phyloP scores from a whole-genome alignment of 805 yeast genomes.

The Hanseniaspora jakobsenii region DNA sequence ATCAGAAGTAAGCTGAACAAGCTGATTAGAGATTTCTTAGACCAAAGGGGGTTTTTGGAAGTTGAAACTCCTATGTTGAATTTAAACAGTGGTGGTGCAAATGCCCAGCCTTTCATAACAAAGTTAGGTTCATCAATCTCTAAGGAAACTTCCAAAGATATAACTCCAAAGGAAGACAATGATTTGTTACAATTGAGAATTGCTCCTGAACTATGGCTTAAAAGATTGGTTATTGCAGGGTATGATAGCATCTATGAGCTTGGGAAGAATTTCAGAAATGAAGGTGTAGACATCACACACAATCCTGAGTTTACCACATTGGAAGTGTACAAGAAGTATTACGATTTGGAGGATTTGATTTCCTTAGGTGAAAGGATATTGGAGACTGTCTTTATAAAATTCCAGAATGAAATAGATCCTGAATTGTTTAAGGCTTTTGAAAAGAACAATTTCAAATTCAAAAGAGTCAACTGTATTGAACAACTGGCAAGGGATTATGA shows the following conservation, averaged over 20 bases:
- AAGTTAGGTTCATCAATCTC: too few species aligned
- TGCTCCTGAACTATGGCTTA: constrained; percentile 93
- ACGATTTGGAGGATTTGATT: constrained; percentile 56
- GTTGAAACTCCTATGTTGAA: constrained; percentile 83
- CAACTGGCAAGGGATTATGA: constrained; percentile 22
- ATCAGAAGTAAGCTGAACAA: constrained; percentile 33
- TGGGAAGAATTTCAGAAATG: constrained; percentile 78
- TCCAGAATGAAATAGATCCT: constrained; percentile 19
- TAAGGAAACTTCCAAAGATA: constrained; percentile 26
- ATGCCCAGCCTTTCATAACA: constrained; percentile 77
- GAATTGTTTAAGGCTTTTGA: constrained; percentile 17
- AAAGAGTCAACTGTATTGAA: constrained; percentile 26
- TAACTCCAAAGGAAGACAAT: constrained; percentile 20
- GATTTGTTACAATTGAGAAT: constrained; percentile 53
- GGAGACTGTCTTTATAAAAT: constrained; percentile 28
- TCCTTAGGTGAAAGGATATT: constrained; percentile 49
- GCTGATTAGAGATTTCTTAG: constrained; percentile 47
- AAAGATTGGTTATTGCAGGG: constrained; percentile 70
- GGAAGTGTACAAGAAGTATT: constrained; percentile 73
- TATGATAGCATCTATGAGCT: constrained; percentile 78
- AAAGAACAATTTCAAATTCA: constrained; percentile 22
- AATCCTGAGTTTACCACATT: constrained; percentile 89
- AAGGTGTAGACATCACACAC: constrained; percentile 84
- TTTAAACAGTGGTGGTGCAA: constrained; percentile 71
- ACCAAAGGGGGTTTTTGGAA: constrained; percentile 49